phyloP scores from a whole-genome alignment of 306 rosid species.

The Lotus japonicus region DNA sequence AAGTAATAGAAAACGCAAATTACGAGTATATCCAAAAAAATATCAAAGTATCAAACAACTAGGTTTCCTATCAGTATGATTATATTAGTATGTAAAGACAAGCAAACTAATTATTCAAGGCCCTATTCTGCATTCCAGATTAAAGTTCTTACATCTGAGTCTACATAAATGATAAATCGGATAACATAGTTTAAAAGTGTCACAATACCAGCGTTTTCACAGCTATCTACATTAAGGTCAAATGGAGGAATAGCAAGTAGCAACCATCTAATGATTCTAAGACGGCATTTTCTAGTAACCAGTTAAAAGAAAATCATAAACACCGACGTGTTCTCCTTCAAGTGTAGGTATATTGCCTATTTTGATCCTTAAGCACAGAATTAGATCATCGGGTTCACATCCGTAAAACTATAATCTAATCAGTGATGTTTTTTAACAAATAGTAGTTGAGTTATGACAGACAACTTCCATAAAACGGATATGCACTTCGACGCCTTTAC shows the following conservation, averaged over 20 bases:
- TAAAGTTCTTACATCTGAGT: not conserved
- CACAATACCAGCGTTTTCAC: not conserved
- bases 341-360: no score
- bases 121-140: not conserved
- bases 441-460: not conserved
- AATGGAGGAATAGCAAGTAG: no score
- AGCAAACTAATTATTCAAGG: not conserved
- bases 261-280: not conserved
- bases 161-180: not conserved
- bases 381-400: not conserved
- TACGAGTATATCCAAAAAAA: not conserved
- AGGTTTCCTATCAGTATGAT: no score
- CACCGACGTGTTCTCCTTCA: not conserved
- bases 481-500: not conserved
- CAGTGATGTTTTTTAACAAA: not conserved
- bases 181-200: not conserved
- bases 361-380: not conserved
- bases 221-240: not conserved
- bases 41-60: not conserved
- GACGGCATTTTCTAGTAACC: no score
- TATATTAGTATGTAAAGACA: no score
- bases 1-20: not conserved
- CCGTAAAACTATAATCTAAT: not conserved
- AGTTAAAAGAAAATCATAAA: no score
- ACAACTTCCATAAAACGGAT: not conserved